phyloP scores from a whole-genome alignment of 2,329 filamentous ascomycete species.

The Diaporthe destruens region DNA sequence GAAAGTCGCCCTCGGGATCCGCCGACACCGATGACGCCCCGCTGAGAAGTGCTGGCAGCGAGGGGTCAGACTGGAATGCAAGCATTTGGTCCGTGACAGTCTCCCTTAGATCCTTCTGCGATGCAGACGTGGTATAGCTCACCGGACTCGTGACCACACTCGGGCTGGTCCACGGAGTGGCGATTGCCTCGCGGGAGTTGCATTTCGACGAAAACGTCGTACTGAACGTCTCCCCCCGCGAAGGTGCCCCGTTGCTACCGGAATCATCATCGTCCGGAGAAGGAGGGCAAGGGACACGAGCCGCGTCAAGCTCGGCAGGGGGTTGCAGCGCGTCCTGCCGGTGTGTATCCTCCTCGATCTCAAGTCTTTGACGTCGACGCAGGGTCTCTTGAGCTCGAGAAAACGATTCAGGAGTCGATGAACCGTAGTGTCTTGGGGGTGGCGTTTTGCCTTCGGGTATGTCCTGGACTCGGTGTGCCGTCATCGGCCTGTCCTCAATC shows the following conservation, averaged over 20 bases:
- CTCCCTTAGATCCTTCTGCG: constrained; percentile 58
- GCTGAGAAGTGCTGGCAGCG: constrained; percentile 72
- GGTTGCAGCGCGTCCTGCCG: constrained; percentile 46
- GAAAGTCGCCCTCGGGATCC: constrained; percentile 71
- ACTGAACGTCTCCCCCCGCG: constrained; percentile 56
- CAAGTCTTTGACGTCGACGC: constrained; percentile 50
- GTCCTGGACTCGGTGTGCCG: constrained; percentile 59
- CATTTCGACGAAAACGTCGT: constrained; percentile 66
- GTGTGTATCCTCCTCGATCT: constrained; percentile 51
- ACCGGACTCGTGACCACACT: constrained; percentile 66
- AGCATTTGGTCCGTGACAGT: constrained; percentile 62
- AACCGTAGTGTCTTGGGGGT: constrained; percentile 52
- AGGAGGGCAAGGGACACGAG: constrained; percentile 56
- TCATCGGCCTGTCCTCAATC: constrained; percentile 60
- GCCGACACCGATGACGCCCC: constrained; percentile 74
- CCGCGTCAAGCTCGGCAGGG: constrained; percentile 47
- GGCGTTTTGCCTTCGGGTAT: constrained; percentile 54
- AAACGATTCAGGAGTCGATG: constrained; percentile 57
- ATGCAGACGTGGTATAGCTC: constrained; percentile 53
- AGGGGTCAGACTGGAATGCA: constrained; percentile 73
- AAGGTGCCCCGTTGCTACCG: constrained; percentile 50
- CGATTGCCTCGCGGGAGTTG: constrained; percentile 61
- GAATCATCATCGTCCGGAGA: constrained; percentile 60
- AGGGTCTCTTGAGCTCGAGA: constrained; percentile 52
- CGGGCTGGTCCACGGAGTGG: constrained; percentile 67